Evolutionary conservation across 73 alveolate genomes (phyloP).

Genomic region (Paramecium biaurelia): DNA sequence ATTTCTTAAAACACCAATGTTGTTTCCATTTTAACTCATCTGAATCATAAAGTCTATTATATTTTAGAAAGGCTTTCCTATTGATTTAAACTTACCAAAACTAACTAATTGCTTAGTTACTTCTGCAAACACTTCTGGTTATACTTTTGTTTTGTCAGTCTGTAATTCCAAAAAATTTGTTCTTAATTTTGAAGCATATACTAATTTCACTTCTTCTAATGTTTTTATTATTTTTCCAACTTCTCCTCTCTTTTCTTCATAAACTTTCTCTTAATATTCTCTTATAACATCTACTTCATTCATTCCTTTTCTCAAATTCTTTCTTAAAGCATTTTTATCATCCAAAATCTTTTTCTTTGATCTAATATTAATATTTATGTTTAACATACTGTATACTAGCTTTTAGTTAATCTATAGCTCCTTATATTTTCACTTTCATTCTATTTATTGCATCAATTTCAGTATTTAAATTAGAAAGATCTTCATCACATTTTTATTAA

Average conservation of each 20-base stretch:
- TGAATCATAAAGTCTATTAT: neutral
- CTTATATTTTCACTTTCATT: neutral
- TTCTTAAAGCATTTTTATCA: neutral
- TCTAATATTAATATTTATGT: neutral
- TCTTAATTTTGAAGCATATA: constrained; percentile 26
- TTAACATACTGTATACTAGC: neutral
- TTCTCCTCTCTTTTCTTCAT: constrained; percentile 2
- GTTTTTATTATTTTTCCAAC: neutral
- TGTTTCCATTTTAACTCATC: neutral
- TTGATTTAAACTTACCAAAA: neutral
- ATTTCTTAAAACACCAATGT: neutral
- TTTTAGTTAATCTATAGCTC: constrained; percentile 18
- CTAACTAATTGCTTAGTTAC: neutral
- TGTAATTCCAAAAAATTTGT: constrained; percentile 29
- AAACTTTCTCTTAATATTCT: constrained; percentile 19
- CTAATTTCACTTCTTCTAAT: constrained; percentile 33
- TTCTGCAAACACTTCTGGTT: neutral
- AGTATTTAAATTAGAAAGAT: neutral
- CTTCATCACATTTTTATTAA: neutral
- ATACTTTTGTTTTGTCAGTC: neutral
- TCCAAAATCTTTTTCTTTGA: neutral
- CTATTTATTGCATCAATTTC: constrained; percentile 29
- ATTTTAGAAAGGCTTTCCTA: constrained; percentile 15
- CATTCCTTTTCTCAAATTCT: constrained; percentile 35
- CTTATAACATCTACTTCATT: constrained; percentile 17